These are phyloP conservation scores for Termitomyces sp. DNA, from an alignment of 768 basidiomycete genomes.

Conservation along the genomic window DNA sequence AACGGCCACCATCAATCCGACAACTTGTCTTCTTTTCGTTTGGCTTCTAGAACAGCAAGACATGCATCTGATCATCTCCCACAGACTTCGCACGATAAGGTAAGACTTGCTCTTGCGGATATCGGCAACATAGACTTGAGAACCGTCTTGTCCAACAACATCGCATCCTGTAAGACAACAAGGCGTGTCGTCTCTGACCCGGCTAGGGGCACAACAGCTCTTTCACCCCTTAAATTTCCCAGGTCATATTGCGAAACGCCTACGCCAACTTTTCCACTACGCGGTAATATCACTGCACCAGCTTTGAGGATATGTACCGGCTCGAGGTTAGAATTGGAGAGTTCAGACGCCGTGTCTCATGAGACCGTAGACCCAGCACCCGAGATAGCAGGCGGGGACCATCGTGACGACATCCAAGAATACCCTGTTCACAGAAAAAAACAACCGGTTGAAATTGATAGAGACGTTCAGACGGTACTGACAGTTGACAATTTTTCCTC, in stretches of 20 bases:
- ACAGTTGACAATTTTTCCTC: neutral
- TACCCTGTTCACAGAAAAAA: neutral
- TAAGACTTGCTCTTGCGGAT: slow-evolving; percentile 14
- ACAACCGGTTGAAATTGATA: neutral
- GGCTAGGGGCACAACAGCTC: slow-evolving; percentile 9
- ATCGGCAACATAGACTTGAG: slow-evolving; percentile 23
- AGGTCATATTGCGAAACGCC: neutral
- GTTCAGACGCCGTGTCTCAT: neutral
- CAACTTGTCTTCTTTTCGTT: neutral
- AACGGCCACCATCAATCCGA: neutral
- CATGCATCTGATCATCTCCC: slow-evolving; percentile 14
- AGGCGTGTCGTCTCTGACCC: slow-evolving; percentile 35
- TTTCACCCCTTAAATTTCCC: neutral
- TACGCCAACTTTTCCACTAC: neutral
- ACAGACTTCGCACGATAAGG: slow-evolving; percentile 3
- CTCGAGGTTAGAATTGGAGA: neutral
- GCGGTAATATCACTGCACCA: slow-evolving; percentile 6
- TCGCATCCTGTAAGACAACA: slow-evolving; percentile 14
- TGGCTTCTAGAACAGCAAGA: slow-evolving; percentile 1
- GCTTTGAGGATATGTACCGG: neutral
- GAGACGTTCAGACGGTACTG: neutral
- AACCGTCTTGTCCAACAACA: slow-evolving; percentile 19
- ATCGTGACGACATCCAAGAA: neutral
- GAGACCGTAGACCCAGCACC: neutral
- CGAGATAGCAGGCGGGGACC: neutral